Conservation (phyloP, 768 basidiomycete species). For the Tephrocybe sp. region DNA sequence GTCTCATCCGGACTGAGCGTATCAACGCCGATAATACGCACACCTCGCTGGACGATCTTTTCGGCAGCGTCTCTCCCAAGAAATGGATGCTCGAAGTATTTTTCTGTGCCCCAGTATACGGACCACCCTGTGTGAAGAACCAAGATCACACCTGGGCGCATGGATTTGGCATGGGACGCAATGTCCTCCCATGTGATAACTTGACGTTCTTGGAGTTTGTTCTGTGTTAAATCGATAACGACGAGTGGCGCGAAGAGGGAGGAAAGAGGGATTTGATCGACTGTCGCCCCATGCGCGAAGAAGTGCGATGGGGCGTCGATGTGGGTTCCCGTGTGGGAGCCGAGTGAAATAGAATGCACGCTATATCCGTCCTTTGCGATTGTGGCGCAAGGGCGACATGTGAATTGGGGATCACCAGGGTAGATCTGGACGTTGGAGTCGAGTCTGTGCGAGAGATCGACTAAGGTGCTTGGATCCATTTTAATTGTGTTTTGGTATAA, state of each 20-base stretch:
- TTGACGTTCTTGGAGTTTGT: slow-evolving; percentile 28
- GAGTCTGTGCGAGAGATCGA: slow-evolving; percentile 59
- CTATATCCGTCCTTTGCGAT: slow-evolving; percentile 47
- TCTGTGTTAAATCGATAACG: slow-evolving; percentile 51
- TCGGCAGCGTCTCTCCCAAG: slow-evolving; percentile 54
- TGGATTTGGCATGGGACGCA: slow-evolving; percentile 31
- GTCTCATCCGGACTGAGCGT: slow-evolving; percentile 70
- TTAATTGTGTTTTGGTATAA: no score
- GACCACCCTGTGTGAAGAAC: slow-evolving; percentile 74
- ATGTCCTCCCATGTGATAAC: slow-evolving; percentile 59
- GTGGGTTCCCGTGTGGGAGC: slow-evolving; percentile 79
- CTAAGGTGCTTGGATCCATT: slow-evolving; percentile 23
- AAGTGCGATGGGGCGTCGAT: slow-evolving; percentile 81
- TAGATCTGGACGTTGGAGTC: slow-evolving; percentile 46
- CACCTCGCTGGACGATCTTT: slow-evolving; percentile 48
- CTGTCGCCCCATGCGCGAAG: slow-evolving; percentile 51
- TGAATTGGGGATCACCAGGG: slow-evolving; percentile 55
- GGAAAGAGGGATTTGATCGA: slow-evolving; percentile 58
- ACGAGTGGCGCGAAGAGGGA: slow-evolving; percentile 55
- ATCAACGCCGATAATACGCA: slow-evolving; percentile 62
- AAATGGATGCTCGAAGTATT: slow-evolving; percentile 67
- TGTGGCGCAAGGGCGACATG: slow-evolving; percentile 34
- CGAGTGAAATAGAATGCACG: slow-evolving; percentile 52
- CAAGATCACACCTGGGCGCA: slow-evolving; percentile 44
- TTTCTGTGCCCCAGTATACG: slow-evolving; percentile 44